Conservation (phyloP, 768 basidiomycete species). For the Wakefieldia striispora region DNA sequence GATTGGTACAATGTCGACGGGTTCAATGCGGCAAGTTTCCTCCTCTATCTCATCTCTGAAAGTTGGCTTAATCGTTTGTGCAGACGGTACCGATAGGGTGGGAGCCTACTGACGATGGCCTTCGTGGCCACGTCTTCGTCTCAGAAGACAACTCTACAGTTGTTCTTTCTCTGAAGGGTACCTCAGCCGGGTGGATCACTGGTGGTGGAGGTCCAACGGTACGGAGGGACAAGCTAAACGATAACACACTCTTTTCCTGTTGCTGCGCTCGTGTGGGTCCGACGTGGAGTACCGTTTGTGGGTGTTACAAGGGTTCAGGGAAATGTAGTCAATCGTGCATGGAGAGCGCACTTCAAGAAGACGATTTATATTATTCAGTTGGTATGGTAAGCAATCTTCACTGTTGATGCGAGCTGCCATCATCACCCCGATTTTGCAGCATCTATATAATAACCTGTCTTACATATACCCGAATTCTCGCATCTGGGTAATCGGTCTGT, state of each 20-base stretch:
- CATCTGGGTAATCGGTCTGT: slow-evolving; percentile 81
- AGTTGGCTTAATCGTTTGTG: not conserved
- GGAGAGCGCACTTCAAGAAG: slow-evolving; percentile 72
- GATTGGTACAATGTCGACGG: slow-evolving; percentile 73
- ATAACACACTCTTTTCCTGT: slow-evolving; percentile 94
- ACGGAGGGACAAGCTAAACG: slow-evolving; percentile 89
- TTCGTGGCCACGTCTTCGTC: slow-evolving; percentile 92
- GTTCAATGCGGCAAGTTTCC: slow-evolving; percentile 56
- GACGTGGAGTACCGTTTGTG: slow-evolving; percentile 92
- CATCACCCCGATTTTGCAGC: slow-evolving; percentile 41
- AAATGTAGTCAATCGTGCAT: slow-evolving; percentile 82
- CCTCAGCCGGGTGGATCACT: slow-evolving; percentile 66
- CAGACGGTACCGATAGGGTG: slow-evolving; percentile 82
- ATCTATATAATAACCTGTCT: slow-evolving; percentile 89
- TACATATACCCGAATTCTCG: slow-evolving; percentile 86
- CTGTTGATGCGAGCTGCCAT: not conserved
- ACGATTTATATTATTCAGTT: slow-evolving; percentile 84
- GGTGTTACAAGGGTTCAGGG: slow-evolving; percentile 72
- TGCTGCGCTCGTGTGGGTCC: slow-evolving; percentile 96
- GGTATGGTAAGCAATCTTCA: slow-evolving; percentile 60
- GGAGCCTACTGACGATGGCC: slow-evolving; percentile 85
- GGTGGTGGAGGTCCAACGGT: slow-evolving; percentile 80
- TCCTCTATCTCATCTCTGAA: not conserved
- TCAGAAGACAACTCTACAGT: slow-evolving; percentile 81
- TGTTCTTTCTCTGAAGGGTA: slow-evolving; percentile 90